Conservation (phyloP, 129 eudicot genomes). For the Kitagawia praeruptora region DNA sequence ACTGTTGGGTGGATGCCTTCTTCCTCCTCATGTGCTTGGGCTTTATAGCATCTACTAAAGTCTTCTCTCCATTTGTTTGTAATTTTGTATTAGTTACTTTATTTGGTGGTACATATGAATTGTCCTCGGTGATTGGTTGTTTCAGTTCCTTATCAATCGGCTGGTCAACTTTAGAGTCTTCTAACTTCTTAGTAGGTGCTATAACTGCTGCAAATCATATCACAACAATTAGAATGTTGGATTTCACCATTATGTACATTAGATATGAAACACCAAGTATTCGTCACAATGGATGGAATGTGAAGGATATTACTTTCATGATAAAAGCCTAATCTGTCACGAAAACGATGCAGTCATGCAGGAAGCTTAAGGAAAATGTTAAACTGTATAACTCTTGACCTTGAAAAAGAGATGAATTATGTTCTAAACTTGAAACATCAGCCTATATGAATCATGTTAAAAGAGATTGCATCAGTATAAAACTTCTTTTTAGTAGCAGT, state of each 20-base stretch:
- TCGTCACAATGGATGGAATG: background rate
- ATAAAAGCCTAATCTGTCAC: background rate
- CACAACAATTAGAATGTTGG: background rate
- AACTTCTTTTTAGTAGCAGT: background rate
- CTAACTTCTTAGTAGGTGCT: constrained; percentile 19
- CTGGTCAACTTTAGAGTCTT: constrained; percentile 19
- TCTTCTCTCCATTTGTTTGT: constrained; percentile 27
- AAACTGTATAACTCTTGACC: background rate
- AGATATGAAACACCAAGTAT: background rate
- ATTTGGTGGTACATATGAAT: constrained; percentile 16
- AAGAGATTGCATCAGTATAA: background rate
- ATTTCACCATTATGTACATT: background rate
- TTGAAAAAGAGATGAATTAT: background rate
- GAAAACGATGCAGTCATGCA: background rate
- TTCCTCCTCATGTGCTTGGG: constrained; percentile 72
- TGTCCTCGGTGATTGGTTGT: constrained; percentile 19
- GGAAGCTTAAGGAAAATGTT: background rate
- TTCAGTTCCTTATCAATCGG: constrained; percentile 15
- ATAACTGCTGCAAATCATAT: constrained; percentile 22
- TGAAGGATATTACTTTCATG: background rate
- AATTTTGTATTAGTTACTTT: constrained; percentile 17
- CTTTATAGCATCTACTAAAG: constrained; percentile 79
- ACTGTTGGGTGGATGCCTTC: constrained; percentile 29
- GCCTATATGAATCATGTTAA: background rate
- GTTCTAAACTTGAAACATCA: background rate